Conservation (phyloP, 441 rosid genomes). For the Lepidium campestre region DNA sequence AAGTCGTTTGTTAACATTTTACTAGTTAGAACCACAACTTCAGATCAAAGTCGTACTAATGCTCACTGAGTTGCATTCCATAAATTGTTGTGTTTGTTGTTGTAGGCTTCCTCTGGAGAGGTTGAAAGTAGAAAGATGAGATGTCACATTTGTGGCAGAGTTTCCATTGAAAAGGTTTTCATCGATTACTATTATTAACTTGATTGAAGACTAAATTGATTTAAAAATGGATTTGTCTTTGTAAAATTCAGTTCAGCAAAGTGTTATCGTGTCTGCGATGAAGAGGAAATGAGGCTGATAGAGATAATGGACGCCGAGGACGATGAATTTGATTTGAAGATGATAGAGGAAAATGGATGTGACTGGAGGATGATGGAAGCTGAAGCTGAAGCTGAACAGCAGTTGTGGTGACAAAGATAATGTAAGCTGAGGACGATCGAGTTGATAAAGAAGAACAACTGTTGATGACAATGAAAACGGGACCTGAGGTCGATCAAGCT, state of each 20-base stretch:
- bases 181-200: not conserved
- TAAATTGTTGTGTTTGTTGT: not conserved
- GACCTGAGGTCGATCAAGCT: too few relatives aligned
- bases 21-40: not conserved
- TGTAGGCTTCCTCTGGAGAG: conserved; percentile 12
- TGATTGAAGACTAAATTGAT: not conserved
- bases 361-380: too few relatives aligned
- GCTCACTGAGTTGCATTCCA: not conserved
- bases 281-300: conserved; percentile 13
- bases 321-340: too few relatives aligned
- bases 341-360: too few relatives aligned
- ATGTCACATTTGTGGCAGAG: conserved; percentile 16
- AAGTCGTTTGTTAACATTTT: too few relatives aligned
- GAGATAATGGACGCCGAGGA: conserved; percentile 19
- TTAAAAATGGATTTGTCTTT: not conserved
- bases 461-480: too few relatives aligned
- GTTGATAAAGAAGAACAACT: too few relatives aligned
- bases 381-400: too few relatives aligned
- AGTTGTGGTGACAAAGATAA: too few relatives aligned
- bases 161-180: conserved; percentile 5
- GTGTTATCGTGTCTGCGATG: not conserved
- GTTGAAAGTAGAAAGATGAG: conserved; percentile 26
- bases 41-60: not conserved
- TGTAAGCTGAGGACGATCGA: too few relatives aligned
- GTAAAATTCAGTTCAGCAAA: conserved; percentile 3